Conservation (phyloP, 257 asterid species). For the Solanum pinnatisectum region DNA sequence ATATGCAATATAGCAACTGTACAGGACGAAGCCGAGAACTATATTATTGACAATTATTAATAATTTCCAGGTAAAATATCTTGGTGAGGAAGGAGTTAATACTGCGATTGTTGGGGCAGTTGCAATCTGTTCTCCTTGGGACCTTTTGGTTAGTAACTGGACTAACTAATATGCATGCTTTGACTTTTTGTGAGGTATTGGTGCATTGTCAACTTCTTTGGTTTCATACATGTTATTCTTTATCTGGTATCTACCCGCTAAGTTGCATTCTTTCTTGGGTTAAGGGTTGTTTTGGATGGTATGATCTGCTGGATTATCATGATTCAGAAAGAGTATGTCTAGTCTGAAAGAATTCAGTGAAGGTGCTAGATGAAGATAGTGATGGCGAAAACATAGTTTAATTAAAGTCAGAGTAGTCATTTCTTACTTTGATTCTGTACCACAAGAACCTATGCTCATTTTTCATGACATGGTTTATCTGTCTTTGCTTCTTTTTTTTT, state of each 20-base stretch:
- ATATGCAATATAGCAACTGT: background rate
- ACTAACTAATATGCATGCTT: background rate
- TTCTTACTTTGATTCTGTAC: background rate
- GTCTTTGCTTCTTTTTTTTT: background rate
- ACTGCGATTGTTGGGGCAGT: slow-evolving; percentile 74
- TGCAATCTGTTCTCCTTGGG: slow-evolving; percentile 95
- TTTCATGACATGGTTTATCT: background rate
- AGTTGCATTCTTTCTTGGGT: background rate
- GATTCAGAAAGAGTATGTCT: background rate
- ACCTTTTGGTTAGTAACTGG: slow-evolving; percentile 63
- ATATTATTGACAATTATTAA: background rate
- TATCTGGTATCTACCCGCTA: background rate
- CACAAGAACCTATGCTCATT: background rate
- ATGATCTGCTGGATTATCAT: background rate
- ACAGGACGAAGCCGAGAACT: background rate
- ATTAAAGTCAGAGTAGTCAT: background rate
- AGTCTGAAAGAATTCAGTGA: background rate
- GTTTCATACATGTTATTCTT: background rate
- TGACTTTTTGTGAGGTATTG: background rate
- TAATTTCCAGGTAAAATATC: slow-evolving; percentile 55
- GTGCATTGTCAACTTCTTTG: background rate
- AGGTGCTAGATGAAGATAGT: background rate
- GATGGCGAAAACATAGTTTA: background rate
- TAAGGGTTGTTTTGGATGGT: background rate
- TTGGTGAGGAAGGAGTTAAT: slow-evolving; percentile 71